Evolutionary conservation across 805 yeast genomes (phyloP).

Genomic region (Candida awuae): DNA sequence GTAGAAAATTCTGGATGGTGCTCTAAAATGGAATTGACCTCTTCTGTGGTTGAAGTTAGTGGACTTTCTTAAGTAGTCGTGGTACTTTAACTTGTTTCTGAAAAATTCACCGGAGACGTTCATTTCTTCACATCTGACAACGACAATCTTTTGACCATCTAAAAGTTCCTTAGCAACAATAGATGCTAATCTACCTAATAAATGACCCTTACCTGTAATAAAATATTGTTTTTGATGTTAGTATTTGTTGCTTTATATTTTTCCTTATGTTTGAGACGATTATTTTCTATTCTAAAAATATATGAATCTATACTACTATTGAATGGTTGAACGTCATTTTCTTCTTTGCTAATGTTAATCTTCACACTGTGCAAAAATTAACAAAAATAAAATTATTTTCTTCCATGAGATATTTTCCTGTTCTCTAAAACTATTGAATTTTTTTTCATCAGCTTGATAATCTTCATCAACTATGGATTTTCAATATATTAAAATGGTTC

Average conservation of each 20-base stretch:
- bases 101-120: slow-evolving; percentile 99
- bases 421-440: too few relatives aligned
- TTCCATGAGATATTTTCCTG: too few relatives aligned
- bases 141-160: slow-evolving; percentile 95
- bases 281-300: neutral
- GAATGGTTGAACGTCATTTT: too few relatives aligned
- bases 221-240: slow-evolving; percentile 5
- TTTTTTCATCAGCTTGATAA: too few relatives aligned
- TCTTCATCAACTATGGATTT: too few relatives aligned
- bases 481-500: too few relatives aligned
- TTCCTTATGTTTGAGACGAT: neutral
- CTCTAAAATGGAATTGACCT: slow-evolving; percentile 99
- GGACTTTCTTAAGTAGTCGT: slow-evolving; percentile 98
- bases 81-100: slow-evolving; percentile 99
- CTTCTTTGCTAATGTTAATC: too few relatives aligned
- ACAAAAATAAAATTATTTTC: too few relatives aligned
- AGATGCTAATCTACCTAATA: slow-evolving; percentile 99
- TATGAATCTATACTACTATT: neutral
- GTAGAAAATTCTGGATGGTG: slow-evolving; percentile 99
- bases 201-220: slow-evolving; percentile 84
- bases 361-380: too few relatives aligned
- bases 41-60: slow-evolving; percentile 97
- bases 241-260: neutral
- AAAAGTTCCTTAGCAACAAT: slow-evolving; percentile 97
- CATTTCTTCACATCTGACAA: slow-evolving; percentile 95